Conservation (phyloP, 495 filamentous ascomycete species). For the Sphaerosporella brunnea region DNA sequence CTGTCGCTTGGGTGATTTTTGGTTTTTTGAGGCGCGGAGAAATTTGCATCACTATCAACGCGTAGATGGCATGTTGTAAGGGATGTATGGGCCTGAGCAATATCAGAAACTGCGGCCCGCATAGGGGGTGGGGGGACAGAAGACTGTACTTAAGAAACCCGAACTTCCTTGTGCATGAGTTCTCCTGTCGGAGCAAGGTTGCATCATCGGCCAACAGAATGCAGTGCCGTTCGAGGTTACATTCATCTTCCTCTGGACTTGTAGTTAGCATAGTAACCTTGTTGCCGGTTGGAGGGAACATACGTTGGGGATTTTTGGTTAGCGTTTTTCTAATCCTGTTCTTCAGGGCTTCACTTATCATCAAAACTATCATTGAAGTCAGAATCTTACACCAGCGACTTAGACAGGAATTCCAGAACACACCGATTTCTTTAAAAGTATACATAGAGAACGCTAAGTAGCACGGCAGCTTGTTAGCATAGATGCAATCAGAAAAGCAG, state of each 20-base stretch:
- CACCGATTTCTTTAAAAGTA: not conserved
- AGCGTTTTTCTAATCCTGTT: not conserved
- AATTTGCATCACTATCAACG: not conserved
- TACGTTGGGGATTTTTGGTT: not conserved
- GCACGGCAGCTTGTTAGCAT: no score
- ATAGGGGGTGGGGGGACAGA: not conserved
- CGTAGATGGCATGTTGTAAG: not conserved
- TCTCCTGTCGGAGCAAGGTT: not conserved
- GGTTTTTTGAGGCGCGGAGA: not conserved
- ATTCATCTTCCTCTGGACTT: not conserved
- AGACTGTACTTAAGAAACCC: not conserved
- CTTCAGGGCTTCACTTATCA: not conserved
- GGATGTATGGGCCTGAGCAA: not conserved
- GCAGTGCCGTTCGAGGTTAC: not conserved
- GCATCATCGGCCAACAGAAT: not conserved
- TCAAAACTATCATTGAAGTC: not conserved
- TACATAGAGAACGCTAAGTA: no score
- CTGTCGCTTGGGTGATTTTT: not conserved
- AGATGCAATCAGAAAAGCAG: no score
- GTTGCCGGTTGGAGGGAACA: not conserved
- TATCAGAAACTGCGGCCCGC: not conserved
- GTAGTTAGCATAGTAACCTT: not conserved
- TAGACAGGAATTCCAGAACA: not conserved
- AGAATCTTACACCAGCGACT: not conserved
- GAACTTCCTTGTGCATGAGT: not conserved